Conservation (phyloP, 139 green algal genomes). For the Picochlorum sp. region DNA sequence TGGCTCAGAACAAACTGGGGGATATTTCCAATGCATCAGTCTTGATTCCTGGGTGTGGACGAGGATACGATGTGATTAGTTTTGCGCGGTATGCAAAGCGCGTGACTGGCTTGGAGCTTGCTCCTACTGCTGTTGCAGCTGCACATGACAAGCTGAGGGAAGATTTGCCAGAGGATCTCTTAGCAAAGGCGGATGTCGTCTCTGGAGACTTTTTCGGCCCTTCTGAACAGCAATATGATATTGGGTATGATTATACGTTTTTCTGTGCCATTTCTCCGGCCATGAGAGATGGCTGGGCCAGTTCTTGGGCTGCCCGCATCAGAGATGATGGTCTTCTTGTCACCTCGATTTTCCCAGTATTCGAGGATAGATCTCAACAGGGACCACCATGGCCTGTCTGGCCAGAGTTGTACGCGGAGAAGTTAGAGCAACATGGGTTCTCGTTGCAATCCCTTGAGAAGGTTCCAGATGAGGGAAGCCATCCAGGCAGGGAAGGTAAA, state of each 20-base stretch:
- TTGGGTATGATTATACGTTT: conserved; percentile 67
- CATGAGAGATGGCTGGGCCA: conserved; percentile 42
- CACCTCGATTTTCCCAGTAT: conserved; percentile 48
- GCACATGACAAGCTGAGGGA: background rate
- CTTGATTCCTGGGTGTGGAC: conserved; percentile 40
- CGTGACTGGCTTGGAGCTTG: conserved; percentile 37
- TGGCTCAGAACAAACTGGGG: background rate
- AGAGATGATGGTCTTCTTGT: conserved; percentile 37
- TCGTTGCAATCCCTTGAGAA: conserved; percentile 14
- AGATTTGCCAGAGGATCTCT: background rate
- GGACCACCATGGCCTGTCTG: conserved; percentile 52
- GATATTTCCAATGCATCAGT: conserved; percentile 15
- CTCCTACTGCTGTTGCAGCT: conserved; percentile 19
- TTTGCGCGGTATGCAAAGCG: conserved; percentile 19
- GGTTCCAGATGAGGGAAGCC: conserved; percentile 31
- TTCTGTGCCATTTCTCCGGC: conserved; percentile 53
- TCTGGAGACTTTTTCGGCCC: conserved; percentile 41
- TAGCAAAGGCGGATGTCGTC: background rate
- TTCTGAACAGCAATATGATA: conserved; percentile 17
- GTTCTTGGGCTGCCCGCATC: conserved; percentile 34
- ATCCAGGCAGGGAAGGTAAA: conserved; percentile 26
- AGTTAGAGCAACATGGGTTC: conserved; percentile 41
- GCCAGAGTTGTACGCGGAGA: conserved; percentile 34
- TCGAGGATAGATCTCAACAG: conserved; percentile 20
- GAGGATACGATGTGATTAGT: conserved; percentile 45